These are phyloP conservation scores for Macadamia tetraphylla DNA, from an alignment of 164 flowering plant species.

Conservation along the genomic window DNA sequence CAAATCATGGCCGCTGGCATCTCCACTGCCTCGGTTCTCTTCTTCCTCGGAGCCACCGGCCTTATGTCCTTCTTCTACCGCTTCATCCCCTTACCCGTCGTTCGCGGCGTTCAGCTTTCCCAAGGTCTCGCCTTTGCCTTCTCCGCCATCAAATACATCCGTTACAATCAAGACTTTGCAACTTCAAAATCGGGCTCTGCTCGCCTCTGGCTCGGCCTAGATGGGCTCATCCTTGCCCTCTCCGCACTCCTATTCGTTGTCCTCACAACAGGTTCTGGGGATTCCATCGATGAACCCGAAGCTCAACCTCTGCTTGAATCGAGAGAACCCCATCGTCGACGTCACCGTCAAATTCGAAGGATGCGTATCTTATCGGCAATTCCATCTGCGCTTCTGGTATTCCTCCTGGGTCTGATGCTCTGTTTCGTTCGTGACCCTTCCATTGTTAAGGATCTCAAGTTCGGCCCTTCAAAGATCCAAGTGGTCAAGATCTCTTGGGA, in stretches of 20 bases:
- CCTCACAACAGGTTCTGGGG: constrained; percentile 56
- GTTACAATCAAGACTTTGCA: constrained; percentile 48
- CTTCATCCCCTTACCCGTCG: constrained; percentile 73
- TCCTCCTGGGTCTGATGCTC: constrained; percentile 47
- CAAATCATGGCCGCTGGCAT: constrained; percentile 82
- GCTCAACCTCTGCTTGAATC: neutral
- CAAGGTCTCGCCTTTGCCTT: constrained; percentile 84
- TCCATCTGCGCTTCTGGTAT: constrained; percentile 68
- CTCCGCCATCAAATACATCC: constrained; percentile 73
- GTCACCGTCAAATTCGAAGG: constrained; percentile 4
- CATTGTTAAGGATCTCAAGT: constrained; percentile 35
- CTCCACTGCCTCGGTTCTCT: constrained; percentile 53
- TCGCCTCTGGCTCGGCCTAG: constrained; percentile 66
- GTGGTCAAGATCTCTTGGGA: constrained; percentile 55
- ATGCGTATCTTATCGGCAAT: constrained; percentile 38
- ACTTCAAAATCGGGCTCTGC: constrained; percentile 18
- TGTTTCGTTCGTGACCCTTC: constrained; percentile 72
- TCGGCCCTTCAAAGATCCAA: constrained; percentile 61
- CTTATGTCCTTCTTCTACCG: constrained; percentile 71
- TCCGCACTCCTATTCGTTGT: constrained; percentile 37
- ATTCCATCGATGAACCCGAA: neutral
- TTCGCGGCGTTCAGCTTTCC: constrained; percentile 90
- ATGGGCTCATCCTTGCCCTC: constrained; percentile 68
- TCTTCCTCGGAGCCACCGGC: constrained; percentile 74
- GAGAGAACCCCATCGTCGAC: neutral